These are phyloP conservation scores for Phylloporus scabripes DNA, from an alignment of 768 basidiomycete species.

Conservation along the genomic window DNA sequence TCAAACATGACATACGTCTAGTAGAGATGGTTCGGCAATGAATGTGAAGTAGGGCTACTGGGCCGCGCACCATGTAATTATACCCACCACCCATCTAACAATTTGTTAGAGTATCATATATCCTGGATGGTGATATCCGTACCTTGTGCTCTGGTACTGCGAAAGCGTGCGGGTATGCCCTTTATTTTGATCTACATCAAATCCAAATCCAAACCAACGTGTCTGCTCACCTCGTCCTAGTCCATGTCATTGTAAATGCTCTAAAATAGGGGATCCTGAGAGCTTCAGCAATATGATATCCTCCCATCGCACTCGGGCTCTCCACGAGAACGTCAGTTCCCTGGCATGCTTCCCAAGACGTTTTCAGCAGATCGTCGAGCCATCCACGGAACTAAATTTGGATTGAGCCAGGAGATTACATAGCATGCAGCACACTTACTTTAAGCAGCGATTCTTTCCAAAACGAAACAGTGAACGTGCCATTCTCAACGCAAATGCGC, in stretches of 20 bases:
- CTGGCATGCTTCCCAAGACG: slow-evolving; percentile 96
- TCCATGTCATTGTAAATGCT: slow-evolving; percentile 98
- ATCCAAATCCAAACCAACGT: not conserved
- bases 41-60: not conserved
- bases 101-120: slow-evolving; percentile 12
- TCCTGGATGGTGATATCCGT: slow-evolving; percentile 10
- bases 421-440: slow-evolving; percentile 37
- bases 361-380: slow-evolving; percentile 93
- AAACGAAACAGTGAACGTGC: slow-evolving; percentile 94
- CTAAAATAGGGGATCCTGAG: slow-evolving; percentile 90
- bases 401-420: slow-evolving; percentile 2
- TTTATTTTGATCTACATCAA: slow-evolving; percentile 23
- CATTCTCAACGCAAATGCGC: slow-evolving; percentile 97
- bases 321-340: slow-evolving; percentile 90
- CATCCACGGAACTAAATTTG: slow-evolving; percentile 83
- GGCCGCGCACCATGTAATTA: slow-evolving; percentile 86
- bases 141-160: slow-evolving; percentile 96
- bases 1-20: slow-evolving; percentile 96
- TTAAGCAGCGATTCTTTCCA: slow-evolving; percentile 85
- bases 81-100: slow-evolving; percentile 89
- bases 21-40: slow-evolving; percentile 3
- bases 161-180: slow-evolving; percentile 96
- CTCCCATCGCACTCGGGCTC: slow-evolving; percentile 96
- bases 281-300: slow-evolving; percentile 95
- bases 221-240: slow-evolving; percentile 64